phyloP scores from a whole-genome alignment of 805 yeast genomes.

The Brettanomyces nanus region DNA sequence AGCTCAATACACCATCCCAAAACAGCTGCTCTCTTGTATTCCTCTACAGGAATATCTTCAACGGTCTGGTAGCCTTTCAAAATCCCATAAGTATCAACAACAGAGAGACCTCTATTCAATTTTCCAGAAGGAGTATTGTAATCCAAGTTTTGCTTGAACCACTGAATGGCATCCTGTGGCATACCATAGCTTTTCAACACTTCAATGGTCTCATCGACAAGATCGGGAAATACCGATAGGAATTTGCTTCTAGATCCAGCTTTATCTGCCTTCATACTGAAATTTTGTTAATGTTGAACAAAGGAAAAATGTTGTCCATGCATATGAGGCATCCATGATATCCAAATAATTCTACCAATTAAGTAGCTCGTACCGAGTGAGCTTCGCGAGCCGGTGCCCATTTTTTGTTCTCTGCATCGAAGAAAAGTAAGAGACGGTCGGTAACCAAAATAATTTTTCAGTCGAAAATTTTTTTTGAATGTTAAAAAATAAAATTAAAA shows the following conservation, averaged over 20 bases:
- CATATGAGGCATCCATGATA: no score
- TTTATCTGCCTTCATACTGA: slow-evolving; percentile 24
- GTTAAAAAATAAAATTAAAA: no score
- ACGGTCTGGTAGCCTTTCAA: slow-evolving; percentile 53
- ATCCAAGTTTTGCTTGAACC: slow-evolving; percentile 68
- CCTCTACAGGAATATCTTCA: slow-evolving; percentile 52
- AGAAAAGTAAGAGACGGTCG: no score
- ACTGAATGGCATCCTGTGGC: slow-evolving; percentile 76
- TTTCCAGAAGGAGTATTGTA: slow-evolving; percentile 97
- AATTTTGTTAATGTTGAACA: neutral
- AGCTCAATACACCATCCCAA: slow-evolving; percentile 95
- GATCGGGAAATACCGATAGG: slow-evolving; percentile 59
- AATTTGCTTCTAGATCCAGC: slow-evolving; percentile 44
- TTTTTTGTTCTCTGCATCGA: no score
- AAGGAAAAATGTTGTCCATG: neutral
- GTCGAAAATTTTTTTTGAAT: no score
- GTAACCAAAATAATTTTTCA: no score
- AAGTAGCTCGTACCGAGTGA: no score
- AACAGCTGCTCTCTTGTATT: slow-evolving; percentile 77
- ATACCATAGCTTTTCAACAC: slow-evolving; percentile 63
- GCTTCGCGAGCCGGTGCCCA: no score
- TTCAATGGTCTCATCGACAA: slow-evolving; percentile 67
- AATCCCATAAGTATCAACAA: slow-evolving; percentile 83
- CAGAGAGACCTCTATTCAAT: slow-evolving; percentile 92
- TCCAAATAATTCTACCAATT: no score